Base-by-base conservation (phyloP, 2,329 filamentous ascomycete genomes). In the Calonectria hawksworthii region DNA sequence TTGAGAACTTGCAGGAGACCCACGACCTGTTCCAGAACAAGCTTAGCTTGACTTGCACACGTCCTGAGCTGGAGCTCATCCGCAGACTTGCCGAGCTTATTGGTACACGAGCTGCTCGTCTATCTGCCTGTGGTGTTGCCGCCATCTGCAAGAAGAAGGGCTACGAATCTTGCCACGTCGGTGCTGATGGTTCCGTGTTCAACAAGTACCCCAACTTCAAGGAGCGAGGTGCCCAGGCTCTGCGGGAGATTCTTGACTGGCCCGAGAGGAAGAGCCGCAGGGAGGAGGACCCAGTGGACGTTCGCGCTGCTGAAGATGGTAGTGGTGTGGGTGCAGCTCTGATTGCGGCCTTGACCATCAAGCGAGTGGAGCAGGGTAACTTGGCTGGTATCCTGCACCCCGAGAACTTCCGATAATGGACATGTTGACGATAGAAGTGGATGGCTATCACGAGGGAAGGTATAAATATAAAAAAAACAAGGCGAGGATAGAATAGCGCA, bases 141-240 rank as follows among this genome's bases (percentile, higher is more conserved):
- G 97, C 96, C 73, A 98, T 99, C 83, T 96, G 94, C 91, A 98
- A 94, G 88, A 99, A 99, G 93, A 99, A 98, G 91, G 91, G 92
- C 79, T 96, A 96, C 86, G 87, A 94, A 83, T 90, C 91, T 47
- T 98, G 95, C 88, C 97, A 99, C 85, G 97, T 99, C 52, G 97
- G 97, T 81, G 97, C 97, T 67, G 97, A 99, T 83, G 97, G 97
- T 47, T 98, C 95, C 23, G 96, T 99, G 70, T 99, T 99, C 89
- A 98, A 98, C 90, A 99, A 99, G 86, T 99, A 99, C 87, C 97
- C 97, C 16, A 94, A 98, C 87, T 99, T 99, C 92, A 98, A 98
- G 90, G 92, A 93, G 73, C 94, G 97, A 70, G 96, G 96, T 71
- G 96, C 97, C 18, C 90, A 93, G 84, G 97, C 97, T 34, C 91